Conservation (phyloP, 139 green algal genomes). For the Tetraselmis striata region DNA sequence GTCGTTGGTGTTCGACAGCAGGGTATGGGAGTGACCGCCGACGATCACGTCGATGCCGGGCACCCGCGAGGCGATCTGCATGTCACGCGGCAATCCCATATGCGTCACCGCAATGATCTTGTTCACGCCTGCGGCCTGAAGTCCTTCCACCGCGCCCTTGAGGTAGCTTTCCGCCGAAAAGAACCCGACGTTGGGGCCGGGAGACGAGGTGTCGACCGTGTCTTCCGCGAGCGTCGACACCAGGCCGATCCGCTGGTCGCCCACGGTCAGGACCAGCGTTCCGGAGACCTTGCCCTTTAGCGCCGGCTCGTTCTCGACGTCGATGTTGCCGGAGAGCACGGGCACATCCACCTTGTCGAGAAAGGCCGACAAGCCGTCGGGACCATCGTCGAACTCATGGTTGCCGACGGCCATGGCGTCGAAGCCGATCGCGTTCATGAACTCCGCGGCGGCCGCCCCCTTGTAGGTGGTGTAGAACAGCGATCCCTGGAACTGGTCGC, state of each 20-base stretch:
- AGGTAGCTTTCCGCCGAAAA: no score
- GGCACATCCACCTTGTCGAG: slow-evolving; percentile 15
- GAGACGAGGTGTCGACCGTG: no score
- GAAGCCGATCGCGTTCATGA: slow-evolving; percentile 7
- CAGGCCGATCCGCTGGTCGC: no score
- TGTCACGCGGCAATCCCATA: slow-evolving; percentile 6
- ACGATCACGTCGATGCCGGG: slow-evolving; percentile 28
- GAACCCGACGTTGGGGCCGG: slow-evolving; percentile 20
- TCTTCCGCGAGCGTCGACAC: no score
- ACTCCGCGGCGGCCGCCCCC: not conserved
- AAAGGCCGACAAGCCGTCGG: slow-evolving; percentile 13
- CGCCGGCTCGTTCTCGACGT: not conserved
- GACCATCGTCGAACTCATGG: slow-evolving; percentile 38
- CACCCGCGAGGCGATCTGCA: not conserved
- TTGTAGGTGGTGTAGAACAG: slow-evolving; percentile 15
- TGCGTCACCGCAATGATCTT: slow-evolving; percentile 15
- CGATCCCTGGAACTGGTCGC: slow-evolving; percentile 13
- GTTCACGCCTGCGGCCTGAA: not conserved
- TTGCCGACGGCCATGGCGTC: slow-evolving; percentile 25
- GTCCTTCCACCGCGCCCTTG: no score
- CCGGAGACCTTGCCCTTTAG: no score
- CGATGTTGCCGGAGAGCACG: slow-evolving; percentile 30
- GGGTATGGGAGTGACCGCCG: slow-evolving; percentile 31
- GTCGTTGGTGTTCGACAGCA: slow-evolving; percentile 15
- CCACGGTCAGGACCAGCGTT: no score